These are phyloP conservation scores for Borovskyia barvae DNA, from an alignment of 208 protist species.

Conservation along the genomic window DNA sequence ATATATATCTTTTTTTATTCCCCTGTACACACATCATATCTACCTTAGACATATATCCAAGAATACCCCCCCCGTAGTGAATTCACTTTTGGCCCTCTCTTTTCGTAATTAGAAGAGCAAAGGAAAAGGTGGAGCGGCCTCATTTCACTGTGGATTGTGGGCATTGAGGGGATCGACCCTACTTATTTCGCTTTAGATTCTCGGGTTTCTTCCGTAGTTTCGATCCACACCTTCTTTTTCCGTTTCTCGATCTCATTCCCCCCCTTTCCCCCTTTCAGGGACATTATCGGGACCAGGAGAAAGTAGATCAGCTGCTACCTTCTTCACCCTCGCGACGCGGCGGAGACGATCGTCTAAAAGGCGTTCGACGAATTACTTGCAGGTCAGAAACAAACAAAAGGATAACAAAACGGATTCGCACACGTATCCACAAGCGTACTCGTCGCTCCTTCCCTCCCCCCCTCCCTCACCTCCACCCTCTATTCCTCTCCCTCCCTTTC, in stretches of 20 bases:
- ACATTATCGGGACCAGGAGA: background rate
- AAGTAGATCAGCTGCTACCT: background rate
- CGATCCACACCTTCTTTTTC: background rate
- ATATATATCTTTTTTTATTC: background rate
- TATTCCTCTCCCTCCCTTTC: background rate
- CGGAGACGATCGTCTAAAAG: background rate
- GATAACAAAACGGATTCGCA: background rate
- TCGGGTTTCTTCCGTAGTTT: no score
- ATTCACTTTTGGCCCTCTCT: no score
- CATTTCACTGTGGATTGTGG: no score
- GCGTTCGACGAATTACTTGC: no score
- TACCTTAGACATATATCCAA: no score
- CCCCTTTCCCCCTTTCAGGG: background rate
- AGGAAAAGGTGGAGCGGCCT: background rate
- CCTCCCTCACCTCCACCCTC: background rate
- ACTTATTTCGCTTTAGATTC: no score
- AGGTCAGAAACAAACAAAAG: no score
- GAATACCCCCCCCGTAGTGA: no score
- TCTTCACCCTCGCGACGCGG: background rate
- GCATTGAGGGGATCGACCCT: no score
- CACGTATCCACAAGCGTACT: background rate
- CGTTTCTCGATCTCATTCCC: background rate
- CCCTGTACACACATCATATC: background rate
- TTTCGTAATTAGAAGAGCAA: background rate
- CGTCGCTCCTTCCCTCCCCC: background rate